A percentile compares a stretch with the other conserved stretches of the same genome.
Evolutionary conservation across 805 yeast species (phyloP).

Genomic region (Torulaspora microellipsoides): DNA sequence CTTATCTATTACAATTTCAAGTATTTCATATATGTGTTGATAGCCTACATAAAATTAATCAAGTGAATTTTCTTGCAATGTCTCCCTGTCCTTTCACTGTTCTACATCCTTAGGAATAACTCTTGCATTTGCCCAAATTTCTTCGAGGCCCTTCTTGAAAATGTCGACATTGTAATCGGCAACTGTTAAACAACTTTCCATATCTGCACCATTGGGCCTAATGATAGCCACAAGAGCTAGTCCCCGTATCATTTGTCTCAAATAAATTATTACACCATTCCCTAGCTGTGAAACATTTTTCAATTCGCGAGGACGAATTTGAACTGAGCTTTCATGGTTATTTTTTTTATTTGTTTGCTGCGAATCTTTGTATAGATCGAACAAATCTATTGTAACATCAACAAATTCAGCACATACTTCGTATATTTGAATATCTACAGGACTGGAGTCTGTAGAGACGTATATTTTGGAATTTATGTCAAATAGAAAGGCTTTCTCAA

Average conservation of each 20-base stretch:
- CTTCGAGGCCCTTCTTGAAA: slow-evolving; percentile 70
- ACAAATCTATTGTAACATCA: slow-evolving; percentile 87
- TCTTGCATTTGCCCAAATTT: slow-evolving; percentile 45
- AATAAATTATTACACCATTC: slow-evolving; percentile 77
- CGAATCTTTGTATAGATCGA: slow-evolving; percentile 53
- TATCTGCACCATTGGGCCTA: slow-evolving; percentile 54
- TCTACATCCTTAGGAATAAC: slow-evolving; percentile 9
- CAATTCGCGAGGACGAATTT: slow-evolving; percentile 36
- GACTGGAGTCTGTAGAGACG: slow-evolving; percentile 93
- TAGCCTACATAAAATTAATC: too few relatives aligned
- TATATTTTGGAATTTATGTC: slow-evolving; percentile 91
- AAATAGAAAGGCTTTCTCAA: slow-evolving; percentile 89
- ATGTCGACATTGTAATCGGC: slow-evolving; percentile 86
- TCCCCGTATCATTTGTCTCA: slow-evolving; percentile 90
- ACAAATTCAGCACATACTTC: slow-evolving; percentile 97
- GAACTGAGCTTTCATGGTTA: slow-evolving; percentile 1
- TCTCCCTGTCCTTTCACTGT: too few relatives aligned
- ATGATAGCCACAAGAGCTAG: slow-evolving; percentile 85
- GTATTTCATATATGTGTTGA: too few relatives aligned
- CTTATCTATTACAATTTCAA: too few relatives aligned
- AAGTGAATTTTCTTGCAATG: too few relatives aligned
- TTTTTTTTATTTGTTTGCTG: slow-evolving; percentile 4
- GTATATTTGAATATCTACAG: slow-evolving; percentile 91
- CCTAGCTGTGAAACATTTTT: slow-evolving; percentile 71
- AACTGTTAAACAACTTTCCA: slow-evolving; percentile 51